Evolutionary conservation across 805 yeast species (phyloP), one percentile per base, ranked within the genome.

Genomic region (Ogataea dorogensis): DNA sequence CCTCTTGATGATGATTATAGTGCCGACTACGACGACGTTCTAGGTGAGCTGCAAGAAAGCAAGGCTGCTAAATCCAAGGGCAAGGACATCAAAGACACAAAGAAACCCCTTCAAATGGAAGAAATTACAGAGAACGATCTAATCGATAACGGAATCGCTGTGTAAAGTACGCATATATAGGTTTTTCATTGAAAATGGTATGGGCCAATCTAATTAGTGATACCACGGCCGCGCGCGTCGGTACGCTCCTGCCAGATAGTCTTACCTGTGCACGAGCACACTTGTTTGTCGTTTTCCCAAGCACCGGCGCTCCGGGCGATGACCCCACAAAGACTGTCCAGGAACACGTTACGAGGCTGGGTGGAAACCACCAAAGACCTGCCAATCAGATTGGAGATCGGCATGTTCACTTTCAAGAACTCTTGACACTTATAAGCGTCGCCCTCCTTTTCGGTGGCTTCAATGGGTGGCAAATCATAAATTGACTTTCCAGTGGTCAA

Each of bases 251-350:
- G 88, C 98, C 98, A 91, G 17, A 91, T 77, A 0, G 96, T 86
- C 69, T 88, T 87, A 12, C 98, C 98, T 11, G 91, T 80, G 61
- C 98, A 93, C 21, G 91, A 81, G 62, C 98, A 91, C 2, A 91
- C 95, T 42, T 79, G 79, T 63, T 91, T 91, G 49, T 83, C 86
- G 62, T 93, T 93, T 56, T 91, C 95, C 97, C 98, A 93, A 17
- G 79, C 85, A 11, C 98, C 98, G 1, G 98, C 98, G 51, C 94
- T 83, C 53, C 98, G 74, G 1, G 98, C 98, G 55, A 93, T 77
- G 16, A 91, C 95, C 19, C 98, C 98, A 32, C 80, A 81, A 7
- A 85, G 62, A 2, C 75, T 67, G 27, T 68, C 68, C 5, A 61
- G 38, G 11, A 68, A 56, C 12, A 71, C 67, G 26, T 64, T 56